phyloP scores from a whole-genome alignment of 2,329 filamentous ascomycete genomes.

The Trichoderma sp. region DNA sequence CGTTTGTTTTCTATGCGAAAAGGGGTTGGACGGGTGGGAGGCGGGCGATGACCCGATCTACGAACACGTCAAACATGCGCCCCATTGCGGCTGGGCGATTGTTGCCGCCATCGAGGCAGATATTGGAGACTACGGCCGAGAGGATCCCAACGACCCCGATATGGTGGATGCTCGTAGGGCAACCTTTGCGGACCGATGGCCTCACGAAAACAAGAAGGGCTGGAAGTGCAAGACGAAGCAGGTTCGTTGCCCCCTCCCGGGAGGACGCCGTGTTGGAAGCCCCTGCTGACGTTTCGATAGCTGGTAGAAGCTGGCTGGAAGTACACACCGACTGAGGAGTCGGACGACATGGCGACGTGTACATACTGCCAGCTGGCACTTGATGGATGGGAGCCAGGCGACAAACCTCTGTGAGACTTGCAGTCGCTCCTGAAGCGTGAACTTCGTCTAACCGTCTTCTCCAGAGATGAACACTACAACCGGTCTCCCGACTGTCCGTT shows the following conservation, averaged over 20 bases:
- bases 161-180: constrained; percentile 77
- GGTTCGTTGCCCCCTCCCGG: constrained; percentile 50
- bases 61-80: constrained; percentile 84
- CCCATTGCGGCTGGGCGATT: constrained; percentile 85
- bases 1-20: constrained; percentile 82
- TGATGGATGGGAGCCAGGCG: constrained; percentile 91
- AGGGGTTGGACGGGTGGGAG: constrained; percentile 90
- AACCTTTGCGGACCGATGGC: constrained; percentile 86
- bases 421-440: not conserved
- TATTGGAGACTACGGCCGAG: constrained; percentile 62
- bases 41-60: constrained; percentile 76
- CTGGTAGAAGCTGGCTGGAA: constrained; percentile 93
- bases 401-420: constrained; percentile 75
- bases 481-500: constrained; percentile 80
- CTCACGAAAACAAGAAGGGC: constrained; percentile 82
- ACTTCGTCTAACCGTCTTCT: not conserved
- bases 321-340: constrained; percentile 81
- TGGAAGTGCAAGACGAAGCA: constrained; percentile 91
- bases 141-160: constrained; percentile 71
- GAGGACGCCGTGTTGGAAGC: not conserved
- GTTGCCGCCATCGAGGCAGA: constrained; percentile 64
- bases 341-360: constrained; percentile 87
- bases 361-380: constrained; percentile 86
- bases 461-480: constrained; percentile 80
- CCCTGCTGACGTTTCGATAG: constrained; percentile 46